These are phyloP conservation scores for Astraeus odoratus DNA, from an alignment of 768 basidiomycete genomes.

Conservation along the genomic window DNA sequence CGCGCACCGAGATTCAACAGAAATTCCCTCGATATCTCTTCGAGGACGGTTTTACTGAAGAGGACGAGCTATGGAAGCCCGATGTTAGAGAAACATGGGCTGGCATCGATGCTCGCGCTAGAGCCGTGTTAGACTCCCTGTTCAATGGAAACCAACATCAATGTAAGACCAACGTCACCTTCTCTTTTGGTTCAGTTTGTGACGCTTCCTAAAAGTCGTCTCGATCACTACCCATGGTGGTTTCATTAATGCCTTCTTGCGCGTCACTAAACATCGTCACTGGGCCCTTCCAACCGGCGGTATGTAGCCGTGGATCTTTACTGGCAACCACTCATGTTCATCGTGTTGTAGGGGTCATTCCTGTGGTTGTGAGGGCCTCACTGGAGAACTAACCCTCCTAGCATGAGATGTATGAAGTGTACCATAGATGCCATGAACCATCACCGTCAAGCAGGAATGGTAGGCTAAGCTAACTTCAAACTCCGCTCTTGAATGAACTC, in stretches of 20 bases:
- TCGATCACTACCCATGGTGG: constrained; percentile 64
- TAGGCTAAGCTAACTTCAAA: too few relatives aligned
- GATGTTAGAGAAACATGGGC: constrained; percentile 46
- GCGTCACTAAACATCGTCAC: constrained; percentile 35
- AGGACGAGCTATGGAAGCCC: constrained; percentile 54
- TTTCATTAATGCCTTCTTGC: constrained; percentile 51
- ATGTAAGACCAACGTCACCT: constrained; percentile 33
- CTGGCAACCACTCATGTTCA: constrained; percentile 4
- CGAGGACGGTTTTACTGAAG: constrained; percentile 53
- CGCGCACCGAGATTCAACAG: constrained; percentile 38
- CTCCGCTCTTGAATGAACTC: too few relatives aligned
- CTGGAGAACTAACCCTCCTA: background rate
- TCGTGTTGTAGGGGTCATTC: constrained; percentile 15
- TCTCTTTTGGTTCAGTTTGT: background rate
- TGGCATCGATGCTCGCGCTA: constrained; percentile 43
- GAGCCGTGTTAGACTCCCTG: constrained; percentile 45
- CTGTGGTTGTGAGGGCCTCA: constrained; percentile 14
- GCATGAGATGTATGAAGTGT: background rate
- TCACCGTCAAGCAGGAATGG: background rate
- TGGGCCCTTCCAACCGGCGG: constrained; percentile 60
- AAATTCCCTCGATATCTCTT: constrained; percentile 46
- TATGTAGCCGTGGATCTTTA: constrained; percentile 20
- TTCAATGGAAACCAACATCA: constrained; percentile 39
- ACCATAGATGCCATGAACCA: background rate
- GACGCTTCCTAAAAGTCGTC: constrained; percentile 37